Evolutionary conservation across 1,284 basidiomycete species (phyloP), one percentile per base, ranked within the genome.

Genomic region (Pyrrhoderma lamaoense): DNA sequence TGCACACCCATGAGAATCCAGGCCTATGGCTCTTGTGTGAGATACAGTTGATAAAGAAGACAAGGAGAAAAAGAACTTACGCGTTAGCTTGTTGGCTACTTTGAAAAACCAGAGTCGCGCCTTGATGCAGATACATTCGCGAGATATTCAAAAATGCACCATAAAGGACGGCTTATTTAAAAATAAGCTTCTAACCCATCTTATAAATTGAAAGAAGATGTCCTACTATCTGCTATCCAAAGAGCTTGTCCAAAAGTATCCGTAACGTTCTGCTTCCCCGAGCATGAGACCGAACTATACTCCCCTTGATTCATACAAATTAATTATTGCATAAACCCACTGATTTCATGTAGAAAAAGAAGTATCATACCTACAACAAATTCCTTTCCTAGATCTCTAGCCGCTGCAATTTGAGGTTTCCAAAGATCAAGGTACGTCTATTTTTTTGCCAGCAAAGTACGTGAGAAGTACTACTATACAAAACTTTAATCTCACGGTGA

Each of bases 231-330:
- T 1, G 65, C 62, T 2, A 65, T 57, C 67, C 67, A 69, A 9
- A 69, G 59, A 0, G 66, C 67, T 48, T 67, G 66, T 14, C 65
- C 67, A 50, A 64, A 69, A 1, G 66, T 67, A 54, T 69, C 61
- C 7, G 67, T 64, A 8, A 69, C 66, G 42, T 67, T 67, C 47
- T 68, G 55, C 54, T 67, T 69, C 8, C 67, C 67, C 8, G 66
- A 67, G 52, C 67, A 69, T 1, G 64, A 65, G 13, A 69, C 64
- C 3, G 64, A 66, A 51, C 62, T 65, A 45, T 62, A 69, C 46
- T 69, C 67, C 16, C 53, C 53, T 54, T 18, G 8, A 16, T 16
- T 2, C 22, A 45, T 22, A 13, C 9, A 13, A 40, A 14, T 40
- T 40, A 40, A 40, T 7, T 21, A 7, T 16, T 16, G 38, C 38